Conservation (phyloP, 1,284 basidiomycete genomes). For the Apiotrichum veenhuisii region DNA sequence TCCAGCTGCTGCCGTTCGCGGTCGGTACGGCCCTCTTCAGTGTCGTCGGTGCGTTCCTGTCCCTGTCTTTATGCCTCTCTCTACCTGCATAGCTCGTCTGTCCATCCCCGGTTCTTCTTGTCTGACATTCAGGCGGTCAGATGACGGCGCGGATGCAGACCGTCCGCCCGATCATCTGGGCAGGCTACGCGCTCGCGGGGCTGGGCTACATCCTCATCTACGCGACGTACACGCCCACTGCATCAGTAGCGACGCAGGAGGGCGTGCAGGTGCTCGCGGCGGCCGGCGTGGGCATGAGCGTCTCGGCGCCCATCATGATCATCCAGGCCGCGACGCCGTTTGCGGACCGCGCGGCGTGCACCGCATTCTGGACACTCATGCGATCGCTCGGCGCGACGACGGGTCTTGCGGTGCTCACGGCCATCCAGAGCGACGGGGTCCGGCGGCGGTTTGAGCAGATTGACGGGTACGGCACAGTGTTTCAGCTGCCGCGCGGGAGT, state of each 20-base stretch:
- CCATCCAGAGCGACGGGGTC: slow-evolving; percentile 36
- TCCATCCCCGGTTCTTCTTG: no score
- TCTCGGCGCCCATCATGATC: slow-evolving; percentile 29
- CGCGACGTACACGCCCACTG: slow-evolving; percentile 22
- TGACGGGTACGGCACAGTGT: slow-evolving; percentile 34
- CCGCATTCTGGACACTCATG: slow-evolving; percentile 34
- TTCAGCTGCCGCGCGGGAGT: slow-evolving; percentile 28
- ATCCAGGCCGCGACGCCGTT: slow-evolving; percentile 45
- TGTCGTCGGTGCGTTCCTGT: slow-evolving; percentile 8
- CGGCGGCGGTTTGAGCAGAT: slow-evolving; percentile 30
- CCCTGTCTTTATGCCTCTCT: no score
- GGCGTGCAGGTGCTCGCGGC: slow-evolving; percentile 26
- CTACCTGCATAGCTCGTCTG: no score
- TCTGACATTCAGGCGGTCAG: slow-evolving; percentile 26
- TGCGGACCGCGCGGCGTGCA: slow-evolving; percentile 45
- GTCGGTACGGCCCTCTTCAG: slow-evolving; percentile 9
- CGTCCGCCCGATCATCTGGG: slow-evolving; percentile 41
- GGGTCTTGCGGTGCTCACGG: slow-evolving; percentile 30
- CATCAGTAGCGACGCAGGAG: slow-evolving; percentile 26
- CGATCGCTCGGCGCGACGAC: slow-evolving; percentile 31
- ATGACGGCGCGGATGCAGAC: slow-evolving; percentile 38
- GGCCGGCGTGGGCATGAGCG: slow-evolving; percentile 27
- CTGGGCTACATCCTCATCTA: slow-evolving; percentile 37
- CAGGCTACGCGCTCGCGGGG: slow-evolving; percentile 31
- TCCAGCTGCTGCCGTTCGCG: slow-evolving; percentile 36